A percentile compares a stretch with the other conserved stretches of the same genome.
Evolutionary conservation across 2,329 filamentous ascomycete genomes (phyloP).

Genomic region (Thielaviopsis cerberus): DNA sequence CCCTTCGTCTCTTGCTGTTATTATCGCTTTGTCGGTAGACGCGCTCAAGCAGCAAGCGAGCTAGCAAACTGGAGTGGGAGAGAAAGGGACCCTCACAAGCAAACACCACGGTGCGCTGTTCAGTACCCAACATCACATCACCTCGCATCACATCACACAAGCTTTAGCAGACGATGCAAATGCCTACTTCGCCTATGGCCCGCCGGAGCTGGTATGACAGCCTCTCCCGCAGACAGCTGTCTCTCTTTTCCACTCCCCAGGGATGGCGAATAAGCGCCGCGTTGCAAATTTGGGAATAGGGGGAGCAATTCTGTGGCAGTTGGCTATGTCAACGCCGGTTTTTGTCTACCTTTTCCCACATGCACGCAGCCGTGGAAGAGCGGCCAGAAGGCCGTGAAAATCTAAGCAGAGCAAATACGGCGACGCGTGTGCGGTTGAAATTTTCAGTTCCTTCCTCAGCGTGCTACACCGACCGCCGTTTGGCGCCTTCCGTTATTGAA

Average conservation of each 20-base stretch:
- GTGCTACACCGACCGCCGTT: not conserved
- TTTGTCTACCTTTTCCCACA: not conserved
- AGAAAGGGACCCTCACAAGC: no score
- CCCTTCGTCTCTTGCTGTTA: not conserved
- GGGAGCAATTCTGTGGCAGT: not conserved
- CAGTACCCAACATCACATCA: no score
- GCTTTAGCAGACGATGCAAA: not conserved
- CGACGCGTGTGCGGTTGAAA: not conserved
- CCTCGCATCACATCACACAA: not conserved
- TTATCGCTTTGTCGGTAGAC: not conserved
- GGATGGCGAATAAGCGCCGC: no score
- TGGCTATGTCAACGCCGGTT: not conserved
- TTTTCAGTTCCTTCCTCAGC: not conserved
- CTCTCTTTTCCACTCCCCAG: no score
- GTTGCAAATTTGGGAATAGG: not conserved
- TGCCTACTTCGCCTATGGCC: not conserved
- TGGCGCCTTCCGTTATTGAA: not conserved
- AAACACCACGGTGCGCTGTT: not conserved
- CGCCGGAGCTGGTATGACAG: not conserved
- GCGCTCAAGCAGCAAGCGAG: not conserved
- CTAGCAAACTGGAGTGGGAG: no score
- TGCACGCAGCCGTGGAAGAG: not conserved
- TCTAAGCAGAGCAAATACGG: not conserved
- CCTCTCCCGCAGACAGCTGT: no score
- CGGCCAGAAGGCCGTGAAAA: not conserved